A percentile compares a stretch with the other conserved stretches of the same genome.
Evolutionary conservation across 2,329 filamentous ascomycete species (phyloP).

Genomic region (Fulvia fulva): DNA sequence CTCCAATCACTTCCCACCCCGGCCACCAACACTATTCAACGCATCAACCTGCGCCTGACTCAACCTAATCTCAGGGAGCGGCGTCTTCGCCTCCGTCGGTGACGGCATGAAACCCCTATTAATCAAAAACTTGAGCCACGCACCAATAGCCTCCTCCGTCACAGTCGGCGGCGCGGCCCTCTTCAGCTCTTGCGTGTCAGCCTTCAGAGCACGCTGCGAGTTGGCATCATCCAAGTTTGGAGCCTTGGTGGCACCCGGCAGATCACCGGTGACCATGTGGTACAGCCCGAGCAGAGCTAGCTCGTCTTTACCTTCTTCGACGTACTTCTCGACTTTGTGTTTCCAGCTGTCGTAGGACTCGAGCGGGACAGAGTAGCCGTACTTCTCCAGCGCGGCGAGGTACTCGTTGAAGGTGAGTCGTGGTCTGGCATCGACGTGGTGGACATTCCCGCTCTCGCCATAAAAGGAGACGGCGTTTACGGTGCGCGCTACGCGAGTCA

Average conservation of each 20-base stretch:
- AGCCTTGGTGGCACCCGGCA: slow-evolving; percentile 66
- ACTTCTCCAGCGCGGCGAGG: slow-evolving; percentile 64
- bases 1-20: slow-evolving; percentile 39
- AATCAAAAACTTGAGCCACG: slow-evolving; percentile 61
- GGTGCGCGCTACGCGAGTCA: slow-evolving; percentile 76
- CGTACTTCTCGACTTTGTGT: slow-evolving; percentile 62
- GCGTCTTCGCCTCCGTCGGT: slow-evolving; percentile 34
- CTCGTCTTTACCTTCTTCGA: slow-evolving; percentile 62
- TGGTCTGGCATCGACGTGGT: slow-evolving; percentile 76
- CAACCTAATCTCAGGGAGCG: slow-evolving; percentile 45
- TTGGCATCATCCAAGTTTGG: slow-evolving; percentile 73
- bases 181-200: slow-evolving; percentile 41
- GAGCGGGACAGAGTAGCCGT: slow-evolving; percentile 67
- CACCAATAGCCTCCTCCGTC: slow-evolving; percentile 56
- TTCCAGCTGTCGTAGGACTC: slow-evolving; percentile 68
- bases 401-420: slow-evolving; percentile 74
- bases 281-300: slow-evolving; percentile 71
- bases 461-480: slow-evolving; percentile 70
- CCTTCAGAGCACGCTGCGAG: slow-evolving; percentile 59
- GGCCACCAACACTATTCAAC: slow-evolving; percentile 51
- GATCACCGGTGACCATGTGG: slow-evolving; percentile 66
- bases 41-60: slow-evolving; percentile 47
- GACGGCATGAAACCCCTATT: slow-evolving; percentile 58
- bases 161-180: slow-evolving; percentile 53
- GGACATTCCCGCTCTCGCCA: slow-evolving; percentile 49